phyloP scores from a whole-genome alignment of 768 basidiomycete genomes.

The Rhizopogon roseolus region DNA sequence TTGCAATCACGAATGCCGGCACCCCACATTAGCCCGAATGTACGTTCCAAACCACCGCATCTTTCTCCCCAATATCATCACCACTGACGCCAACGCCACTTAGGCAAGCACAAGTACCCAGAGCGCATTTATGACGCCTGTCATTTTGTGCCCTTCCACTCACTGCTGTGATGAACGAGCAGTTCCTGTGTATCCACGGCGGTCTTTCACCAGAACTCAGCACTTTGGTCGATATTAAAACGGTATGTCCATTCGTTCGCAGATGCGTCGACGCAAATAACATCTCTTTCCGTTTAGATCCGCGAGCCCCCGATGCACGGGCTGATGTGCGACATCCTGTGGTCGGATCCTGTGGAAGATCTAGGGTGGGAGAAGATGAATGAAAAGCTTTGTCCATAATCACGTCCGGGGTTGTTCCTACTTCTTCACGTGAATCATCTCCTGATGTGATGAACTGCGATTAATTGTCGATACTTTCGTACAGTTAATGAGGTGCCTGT shows the following conservation, averaged over 20 bases:
- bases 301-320: slow-evolving; percentile 97
- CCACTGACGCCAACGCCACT: slow-evolving; percentile 1
- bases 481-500: slow-evolving; percentile 93
- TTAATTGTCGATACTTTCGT: background rate
- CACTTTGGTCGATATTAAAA: slow-evolving; percentile 91
- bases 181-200: slow-evolving; percentile 98
- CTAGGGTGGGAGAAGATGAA: slow-evolving; percentile 91
- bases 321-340: slow-evolving; percentile 97
- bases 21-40: slow-evolving; percentile 98
- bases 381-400: slow-evolving; percentile 91
- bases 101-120: slow-evolving; percentile 98
- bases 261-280: background rate
- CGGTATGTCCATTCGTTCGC: slow-evolving; percentile 41
- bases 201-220: slow-evolving; percentile 93
- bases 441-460: background rate
- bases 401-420: slow-evolving; percentile 96
- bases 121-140: slow-evolving; percentile 95
- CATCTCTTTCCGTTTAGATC: slow-evolving; percentile 49
- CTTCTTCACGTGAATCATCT: slow-evolving; percentile 70
- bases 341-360: slow-evolving; percentile 98
- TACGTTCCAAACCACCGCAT: slow-evolving; percentile 34
- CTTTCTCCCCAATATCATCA: slow-evolving; percentile 1
- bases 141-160: slow-evolving; percentile 94
- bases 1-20: slow-evolving; percentile 98
- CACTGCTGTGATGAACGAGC: slow-evolving; percentile 98